Percentiles rank a stretch among this genome's conserved stretches.
Conservation (phyloP, 352 stramenopile species). For the Globisporangium nunn region DNA sequence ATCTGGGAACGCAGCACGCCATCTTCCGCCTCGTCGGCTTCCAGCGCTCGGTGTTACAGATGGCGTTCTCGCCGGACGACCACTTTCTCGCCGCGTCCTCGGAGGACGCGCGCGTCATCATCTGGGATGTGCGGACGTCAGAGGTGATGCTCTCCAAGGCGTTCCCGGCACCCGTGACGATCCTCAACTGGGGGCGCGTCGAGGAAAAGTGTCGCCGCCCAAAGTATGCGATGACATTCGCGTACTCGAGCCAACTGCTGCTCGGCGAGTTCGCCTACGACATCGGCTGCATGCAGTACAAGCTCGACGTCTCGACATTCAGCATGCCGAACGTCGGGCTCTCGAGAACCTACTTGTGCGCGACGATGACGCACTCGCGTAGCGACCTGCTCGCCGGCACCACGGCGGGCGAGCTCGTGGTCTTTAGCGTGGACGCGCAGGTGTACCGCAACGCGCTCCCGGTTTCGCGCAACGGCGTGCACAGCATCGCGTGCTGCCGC, state of each 20-base stretch:
- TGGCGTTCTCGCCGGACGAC: conserved; percentile 71
- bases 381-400: conserved; percentile 58
- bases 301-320: conserved; percentile 55
- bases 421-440: conserved; percentile 71
- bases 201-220: conserved; percentile 61
- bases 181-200: conserved; percentile 61
- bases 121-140: conserved; percentile 78
- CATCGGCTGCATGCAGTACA: conserved; percentile 74
- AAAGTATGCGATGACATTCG: conserved; percentile 63
- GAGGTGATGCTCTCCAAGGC: conserved; percentile 61
- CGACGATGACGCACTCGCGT: conserved; percentile 43
- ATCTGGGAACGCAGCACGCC: conserved; percentile 30
- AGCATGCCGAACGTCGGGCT: conserved; percentile 70
- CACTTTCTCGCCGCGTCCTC: conserved; percentile 65
- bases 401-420: conserved; percentile 73
- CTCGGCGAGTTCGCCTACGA: conserved; percentile 62
- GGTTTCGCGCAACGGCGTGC: conserved; percentile 64
- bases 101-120: conserved; percentile 54
- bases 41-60: conserved; percentile 49
- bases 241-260: conserved; percentile 59
- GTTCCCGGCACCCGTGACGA: conserved; percentile 54
- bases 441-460: conserved; percentile 60
- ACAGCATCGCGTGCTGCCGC: conserved; percentile 61
- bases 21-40: conserved; percentile 56
- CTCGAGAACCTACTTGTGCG: conserved; percentile 60